Conservation (phyloP, 768 basidiomycete genomes). For the Mycena chlorophos region DNA sequence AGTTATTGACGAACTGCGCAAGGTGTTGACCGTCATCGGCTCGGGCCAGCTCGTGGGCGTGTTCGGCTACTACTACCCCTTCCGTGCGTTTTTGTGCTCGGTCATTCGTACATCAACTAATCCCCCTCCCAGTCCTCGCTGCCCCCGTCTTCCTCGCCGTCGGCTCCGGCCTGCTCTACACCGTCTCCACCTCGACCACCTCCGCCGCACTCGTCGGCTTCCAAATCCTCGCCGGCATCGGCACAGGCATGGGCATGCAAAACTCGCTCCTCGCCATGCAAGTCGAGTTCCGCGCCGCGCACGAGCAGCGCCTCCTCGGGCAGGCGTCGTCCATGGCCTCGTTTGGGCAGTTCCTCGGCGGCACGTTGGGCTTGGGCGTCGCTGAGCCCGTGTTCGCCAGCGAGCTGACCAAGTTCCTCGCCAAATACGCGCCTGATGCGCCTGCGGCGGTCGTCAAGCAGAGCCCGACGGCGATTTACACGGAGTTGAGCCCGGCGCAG, state of each 20-base stretch:
- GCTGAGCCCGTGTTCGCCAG: slow-evolving; percentile 15
- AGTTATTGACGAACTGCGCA: too few relatives aligned
- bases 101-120: too few relatives aligned
- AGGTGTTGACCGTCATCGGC: background rate
- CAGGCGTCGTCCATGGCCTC: slow-evolving; percentile 20
- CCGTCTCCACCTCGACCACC: slow-evolving; percentile 2
- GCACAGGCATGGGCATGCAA: slow-evolving; percentile 23
- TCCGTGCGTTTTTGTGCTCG: too few relatives aligned
- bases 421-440: slow-evolving; percentile 19
- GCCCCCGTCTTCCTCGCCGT: slow-evolving; percentile 14
- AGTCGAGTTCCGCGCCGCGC: slow-evolving; percentile 13
- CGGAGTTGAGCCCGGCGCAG: slow-evolving; percentile 1
- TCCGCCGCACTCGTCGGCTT: slow-evolving; percentile 11
- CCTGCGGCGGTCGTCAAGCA: slow-evolving; percentile 7
- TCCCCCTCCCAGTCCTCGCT: too few relatives aligned
- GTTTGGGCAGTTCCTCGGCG: slow-evolving; percentile 22
- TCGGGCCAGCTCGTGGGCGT: background rate
- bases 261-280: slow-evolving; percentile 23
- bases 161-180: slow-evolving; percentile 18
- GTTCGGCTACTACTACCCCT: slow-evolving; percentile 1
- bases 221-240: slow-evolving; percentile 22
- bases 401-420: slow-evolving; percentile 10
- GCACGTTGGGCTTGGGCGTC: slow-evolving; percentile 8
- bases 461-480: slow-evolving; percentile 18
- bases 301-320: slow-evolving; percentile 3